A percentile compares a stretch with the other conserved stretches of the same genome.
Evolutionary conservation across 495 filamentous ascomycete species (phyloP).

Genomic region (Apiosordaria backusii): DNA sequence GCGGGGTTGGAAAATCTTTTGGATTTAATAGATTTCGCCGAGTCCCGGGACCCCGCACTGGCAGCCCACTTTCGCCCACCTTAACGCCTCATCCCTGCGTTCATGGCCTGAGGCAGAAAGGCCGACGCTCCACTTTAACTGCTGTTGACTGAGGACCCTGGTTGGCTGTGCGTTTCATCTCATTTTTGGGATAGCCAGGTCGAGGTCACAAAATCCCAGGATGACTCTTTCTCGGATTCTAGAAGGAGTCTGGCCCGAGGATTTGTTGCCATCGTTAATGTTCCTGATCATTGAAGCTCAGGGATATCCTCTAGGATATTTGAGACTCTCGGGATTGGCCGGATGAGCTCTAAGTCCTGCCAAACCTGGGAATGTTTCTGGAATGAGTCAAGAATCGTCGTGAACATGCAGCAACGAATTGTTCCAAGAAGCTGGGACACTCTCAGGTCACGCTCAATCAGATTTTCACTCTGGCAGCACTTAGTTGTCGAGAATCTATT

Average conservation of each 20-base stretch:
- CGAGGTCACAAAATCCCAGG: neutral
- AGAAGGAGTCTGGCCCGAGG: too few relatives aligned
- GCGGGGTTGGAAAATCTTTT: constrained; percentile 26
- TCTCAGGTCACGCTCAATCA: neutral
- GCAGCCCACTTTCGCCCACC: neutral
- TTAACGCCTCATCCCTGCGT: neutral
- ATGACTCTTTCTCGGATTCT: too few relatives aligned
- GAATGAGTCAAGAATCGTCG: neutral
- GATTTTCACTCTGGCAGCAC: neutral
- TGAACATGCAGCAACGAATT: neutral
- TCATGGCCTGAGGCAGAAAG: neutral
- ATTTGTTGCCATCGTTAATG: too few relatives aligned
- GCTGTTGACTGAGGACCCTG: neutral
- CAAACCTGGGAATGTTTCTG: neutral
- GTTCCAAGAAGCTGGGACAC: neutral
- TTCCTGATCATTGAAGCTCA: too few relatives aligned
- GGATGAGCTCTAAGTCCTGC: too few relatives aligned
- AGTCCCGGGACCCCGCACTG: neutral
- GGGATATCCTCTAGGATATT: too few relatives aligned
- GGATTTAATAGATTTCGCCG: constrained; percentile 9
- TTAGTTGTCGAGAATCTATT: neutral
- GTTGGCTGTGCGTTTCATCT: neutral
- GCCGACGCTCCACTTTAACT: neutral
- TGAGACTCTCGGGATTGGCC: too few relatives aligned
- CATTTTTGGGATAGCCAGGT: neutral